Evolutionary conservation across 2,329 filamentous ascomycete species (phyloP), one percentile per base, ranked within the genome.

Genomic region (Fusarium nurragi): DNA sequence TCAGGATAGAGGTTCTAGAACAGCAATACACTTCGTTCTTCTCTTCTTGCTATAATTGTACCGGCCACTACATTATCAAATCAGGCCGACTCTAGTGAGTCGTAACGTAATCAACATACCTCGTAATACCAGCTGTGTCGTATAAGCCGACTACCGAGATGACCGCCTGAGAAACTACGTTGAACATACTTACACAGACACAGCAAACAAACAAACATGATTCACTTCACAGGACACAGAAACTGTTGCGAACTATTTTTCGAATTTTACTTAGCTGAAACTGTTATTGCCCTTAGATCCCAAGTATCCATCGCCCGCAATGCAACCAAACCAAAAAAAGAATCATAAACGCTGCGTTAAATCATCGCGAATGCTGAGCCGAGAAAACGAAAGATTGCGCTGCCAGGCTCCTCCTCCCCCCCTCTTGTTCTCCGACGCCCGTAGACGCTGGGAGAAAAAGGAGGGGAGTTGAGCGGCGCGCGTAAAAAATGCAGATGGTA

Each of bases 401-500:
- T 32, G 21, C 26, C 46, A 41, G 32, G n/a, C 43, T 58, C 18
- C 21, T 40, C 23, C 10, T 26, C 11, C 23, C 5, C 38, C 14
- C 18, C 13, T 18, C 28, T 34, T 16, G 19, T 30, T 19, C 26
- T 23, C 37, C 23, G 16, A 22, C 34, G 39, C 52, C 37, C 5
- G 45, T 47, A 63, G 57, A 63, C 40, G 37, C 23, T 28, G 25
- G 11, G 14, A 34, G 34, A 53, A 5, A 49, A 14, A 37, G 39
- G 26, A 9, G n/a, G 32, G 28, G 11, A 21, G 36, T 19, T 16
- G 25, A 25, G 40, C 21, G 43, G 50, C 41, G 16, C 28, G 51
- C 54, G 30, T 59, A 53, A 21, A 21, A 52, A 60, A 61, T 55
- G 47, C 64, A 68, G 67, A 50, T 71, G 69, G 69, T 71, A 71